Evolutionary conservation across 805 yeast species (phyloP).

Genomic region (Ogataea sp.): DNA sequence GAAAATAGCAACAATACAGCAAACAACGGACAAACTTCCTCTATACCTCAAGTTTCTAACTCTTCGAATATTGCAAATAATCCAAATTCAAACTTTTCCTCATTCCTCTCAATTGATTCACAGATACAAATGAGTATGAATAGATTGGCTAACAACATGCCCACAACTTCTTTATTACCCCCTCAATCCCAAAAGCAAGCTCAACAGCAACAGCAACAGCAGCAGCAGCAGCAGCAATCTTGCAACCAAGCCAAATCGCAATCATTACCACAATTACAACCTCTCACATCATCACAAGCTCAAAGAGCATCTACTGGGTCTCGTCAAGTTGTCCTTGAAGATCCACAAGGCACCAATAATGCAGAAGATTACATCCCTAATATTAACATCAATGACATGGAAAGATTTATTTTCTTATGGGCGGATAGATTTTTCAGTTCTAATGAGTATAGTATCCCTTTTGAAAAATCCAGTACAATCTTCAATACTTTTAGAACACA

Average conservation of each 20-base stretch:
- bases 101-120: not conserved
- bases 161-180: too few relatives aligned
- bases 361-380: not conserved
- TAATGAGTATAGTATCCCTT: constrained; percentile 14
- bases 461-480: constrained; percentile 19
- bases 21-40: too few relatives aligned
- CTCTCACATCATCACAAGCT: too few relatives aligned
- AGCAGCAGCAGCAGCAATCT: constrained; percentile 2
- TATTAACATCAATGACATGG: constrained; percentile 21
- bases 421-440: constrained; percentile 21
- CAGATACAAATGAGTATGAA: constrained; percentile 1
- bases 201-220: not conserved
- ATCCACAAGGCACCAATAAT: constrained; percentile 1
- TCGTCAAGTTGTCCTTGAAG: too few relatives aligned
- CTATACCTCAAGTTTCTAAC: not conserved
- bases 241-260: too few relatives aligned
- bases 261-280: too few relatives aligned
- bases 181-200: not conserved
- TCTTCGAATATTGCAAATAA: not conserved
- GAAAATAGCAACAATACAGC: too few relatives aligned
- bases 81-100: not conserved
- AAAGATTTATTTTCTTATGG: constrained; percentile 23
- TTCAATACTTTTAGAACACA: constrained; percentile 22
- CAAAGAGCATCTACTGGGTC: too few relatives aligned
- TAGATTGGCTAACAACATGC: not conserved